These are phyloP conservation scores for Penicillium sp. DNA, from an alignment of 2,329 filamentous ascomycete genomes.

Conservation along the genomic window DNA sequence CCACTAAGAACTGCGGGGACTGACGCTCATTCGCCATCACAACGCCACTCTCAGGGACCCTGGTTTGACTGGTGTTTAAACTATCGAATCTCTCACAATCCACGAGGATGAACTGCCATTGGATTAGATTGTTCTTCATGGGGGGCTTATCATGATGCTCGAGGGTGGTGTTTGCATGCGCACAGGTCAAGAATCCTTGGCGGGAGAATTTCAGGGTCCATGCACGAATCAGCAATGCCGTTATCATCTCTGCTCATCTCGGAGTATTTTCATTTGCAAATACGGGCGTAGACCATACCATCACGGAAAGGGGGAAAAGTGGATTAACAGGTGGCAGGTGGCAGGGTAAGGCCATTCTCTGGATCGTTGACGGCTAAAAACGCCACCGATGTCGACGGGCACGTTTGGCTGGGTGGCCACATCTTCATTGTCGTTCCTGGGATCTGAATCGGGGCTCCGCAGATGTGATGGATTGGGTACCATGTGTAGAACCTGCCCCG, in stretches of 20 bases:
- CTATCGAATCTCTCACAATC: constrained; percentile 28
- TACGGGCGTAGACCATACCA: no score
- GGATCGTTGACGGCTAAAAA: constrained; percentile 18
- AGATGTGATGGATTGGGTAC: not conserved
- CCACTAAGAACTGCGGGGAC: not conserved
- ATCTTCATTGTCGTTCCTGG: constrained; percentile 1
- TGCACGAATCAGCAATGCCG: constrained; percentile 24
- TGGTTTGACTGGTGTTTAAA: constrained; percentile 8
- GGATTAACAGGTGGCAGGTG: not conserved
- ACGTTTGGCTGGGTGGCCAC: constrained; percentile 17
- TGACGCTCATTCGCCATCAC: constrained; percentile 13
- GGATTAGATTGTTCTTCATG: constrained; percentile 11
- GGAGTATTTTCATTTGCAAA: constrained; percentile 14
- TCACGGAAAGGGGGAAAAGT: constrained; percentile 3
- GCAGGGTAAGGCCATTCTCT: constrained; percentile 4
- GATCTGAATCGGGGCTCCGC: not conserved
- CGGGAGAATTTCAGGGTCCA: constrained; percentile 11
- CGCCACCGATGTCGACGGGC: constrained; percentile 30
- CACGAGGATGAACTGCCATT: no score
- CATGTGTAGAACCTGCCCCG: not conserved
- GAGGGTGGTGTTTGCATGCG: constrained; percentile 19
- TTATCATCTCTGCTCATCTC: constrained; percentile 22
- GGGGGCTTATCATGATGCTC: constrained; percentile 20
- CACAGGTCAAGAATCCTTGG: constrained; percentile 12
- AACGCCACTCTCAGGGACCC: constrained; percentile 11